Evolutionary conservation across 2,329 filamentous ascomycete genomes (phyloP).

Genomic region (Metarhizium sp.): DNA sequence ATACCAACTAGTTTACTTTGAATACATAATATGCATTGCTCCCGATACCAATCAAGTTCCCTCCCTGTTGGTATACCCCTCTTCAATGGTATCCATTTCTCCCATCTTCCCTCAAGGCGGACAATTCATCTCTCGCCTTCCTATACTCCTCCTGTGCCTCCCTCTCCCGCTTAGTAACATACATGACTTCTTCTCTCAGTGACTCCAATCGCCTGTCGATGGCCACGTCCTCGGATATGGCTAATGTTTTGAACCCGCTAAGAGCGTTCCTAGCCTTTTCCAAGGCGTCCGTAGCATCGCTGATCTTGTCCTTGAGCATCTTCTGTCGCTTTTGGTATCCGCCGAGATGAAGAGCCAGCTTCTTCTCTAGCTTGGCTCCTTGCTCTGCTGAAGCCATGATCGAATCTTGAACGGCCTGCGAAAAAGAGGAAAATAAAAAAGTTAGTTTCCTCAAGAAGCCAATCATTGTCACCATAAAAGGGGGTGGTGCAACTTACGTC

Average conservation of each 20-base stretch:
- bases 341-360: conserved; percentile 75
- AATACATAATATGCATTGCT: not conserved
- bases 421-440: too few relatives aligned
- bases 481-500: conserved; percentile 48
- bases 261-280: conserved; percentile 64
- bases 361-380: conserved; percentile 87
- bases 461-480: too few relatives aligned
- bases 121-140: conserved; percentile 66
- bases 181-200: conserved; percentile 73
- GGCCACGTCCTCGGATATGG: conserved; percentile 70
- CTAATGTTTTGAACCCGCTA: conserved; percentile 64
- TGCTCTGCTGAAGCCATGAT: conserved; percentile 68
- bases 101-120: conserved; percentile 36
- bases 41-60: not conserved
- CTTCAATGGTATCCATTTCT: conserved; percentile 29
- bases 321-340: conserved; percentile 86
- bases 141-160: conserved; percentile 87
- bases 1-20: too few relatives aligned
- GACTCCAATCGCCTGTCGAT: conserved; percentile 62
- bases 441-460: not conserved
- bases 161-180: conserved; percentile 71
- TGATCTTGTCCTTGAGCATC: conserved; percentile 69
- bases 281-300: conserved; percentile 63
- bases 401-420: conserved; percentile 58
- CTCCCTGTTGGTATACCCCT: not conserved